Percentiles rank a stretch among this genome's conserved stretches.
These are phyloP conservation scores for Murraya paniculata DNA, from an alignment of 345 rosid genomes.

Conservation along the genomic window DNA sequence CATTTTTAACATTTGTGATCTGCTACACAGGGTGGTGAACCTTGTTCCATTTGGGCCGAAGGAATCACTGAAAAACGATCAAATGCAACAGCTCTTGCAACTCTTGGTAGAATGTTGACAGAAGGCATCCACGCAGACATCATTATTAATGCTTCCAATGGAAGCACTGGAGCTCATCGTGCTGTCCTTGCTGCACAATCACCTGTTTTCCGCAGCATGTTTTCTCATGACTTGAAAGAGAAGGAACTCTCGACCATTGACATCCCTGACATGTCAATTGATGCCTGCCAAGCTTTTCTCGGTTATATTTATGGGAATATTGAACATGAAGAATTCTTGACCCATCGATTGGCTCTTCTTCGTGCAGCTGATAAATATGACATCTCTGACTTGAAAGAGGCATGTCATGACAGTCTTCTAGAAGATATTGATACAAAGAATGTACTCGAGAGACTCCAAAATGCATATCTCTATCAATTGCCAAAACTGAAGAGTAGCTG, in stretches of 20 bases:
- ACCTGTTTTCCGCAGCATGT: conserved; percentile 89
- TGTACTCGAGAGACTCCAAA: conserved; percentile 88
- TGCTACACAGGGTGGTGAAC: conserved; percentile 59
- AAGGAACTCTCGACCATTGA: conserved; percentile 72
- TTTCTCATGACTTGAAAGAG: conserved; percentile 83
- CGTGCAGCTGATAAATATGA: conserved; percentile 89
- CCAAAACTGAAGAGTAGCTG: conserved; percentile 74
- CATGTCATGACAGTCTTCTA: conserved; percentile 75
- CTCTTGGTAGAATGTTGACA: conserved; percentile 75
- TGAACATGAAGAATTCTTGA: conserved; percentile 60
- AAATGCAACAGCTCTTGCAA: conserved; percentile 53
- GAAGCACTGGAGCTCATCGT: conserved; percentile 87
- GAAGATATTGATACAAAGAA: conserved; percentile 82
- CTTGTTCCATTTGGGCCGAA: conserved; percentile 77
- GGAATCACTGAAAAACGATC: conserved; percentile 46
- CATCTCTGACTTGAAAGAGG: conserved; percentile 73
- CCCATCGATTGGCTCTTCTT: conserved; percentile 71
- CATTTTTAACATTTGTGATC: conserved; percentile 2
- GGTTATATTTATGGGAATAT: conserved; percentile 79
- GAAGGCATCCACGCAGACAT: conserved; percentile 86
- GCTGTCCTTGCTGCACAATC: conserved; percentile 90
- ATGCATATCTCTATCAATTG: conserved; percentile 59
- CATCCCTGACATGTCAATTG: conserved; percentile 77
- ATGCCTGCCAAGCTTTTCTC: conserved; percentile 77
- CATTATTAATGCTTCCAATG: conserved; percentile 63